These are phyloP conservation scores for Chlamydomonas sp. DNA, from an alignment of 139 green algal genomes.

Conservation along the genomic window DNA sequence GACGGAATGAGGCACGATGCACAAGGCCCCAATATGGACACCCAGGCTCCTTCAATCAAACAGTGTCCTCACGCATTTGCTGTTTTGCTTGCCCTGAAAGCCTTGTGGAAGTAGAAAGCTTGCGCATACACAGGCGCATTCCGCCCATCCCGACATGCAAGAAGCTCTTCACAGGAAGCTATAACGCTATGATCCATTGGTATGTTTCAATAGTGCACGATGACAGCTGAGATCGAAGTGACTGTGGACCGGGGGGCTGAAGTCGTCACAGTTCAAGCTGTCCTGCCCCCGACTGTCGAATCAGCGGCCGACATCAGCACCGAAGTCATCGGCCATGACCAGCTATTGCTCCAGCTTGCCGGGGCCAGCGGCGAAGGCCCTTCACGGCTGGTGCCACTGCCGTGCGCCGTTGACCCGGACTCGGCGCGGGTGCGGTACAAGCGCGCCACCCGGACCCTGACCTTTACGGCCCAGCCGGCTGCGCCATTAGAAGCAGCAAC, in stretches of 20 bases:
- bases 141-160: too few species aligned
- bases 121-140: too few species aligned
- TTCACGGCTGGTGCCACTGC: not conserved
- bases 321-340: conserved; percentile 9
- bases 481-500: not conserved
- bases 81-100: too few species aligned
- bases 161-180: too few species aligned
- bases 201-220: too few species aligned
- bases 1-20: too few species aligned
- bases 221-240: too few species aligned
- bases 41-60: too few species aligned
- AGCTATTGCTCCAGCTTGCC: not conserved
- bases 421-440: not conserved
- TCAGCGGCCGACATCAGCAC: not conserved
- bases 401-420: not conserved
- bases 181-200: too few species aligned
- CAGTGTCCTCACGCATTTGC: too few species aligned
- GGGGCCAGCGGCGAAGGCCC: not conserved
- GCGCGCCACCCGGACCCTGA: not conserved
- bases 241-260: not conserved
- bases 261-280: not conserved
- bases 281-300: not conserved
- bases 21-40: too few species aligned
- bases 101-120: too few species aligned
- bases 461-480: not conserved